Percentiles rank a stretch among this genome's conserved stretches.
Evolutionary conservation across 805 yeast genomes (phyloP).

Genomic region (Teunomyces kruisii): DNA sequence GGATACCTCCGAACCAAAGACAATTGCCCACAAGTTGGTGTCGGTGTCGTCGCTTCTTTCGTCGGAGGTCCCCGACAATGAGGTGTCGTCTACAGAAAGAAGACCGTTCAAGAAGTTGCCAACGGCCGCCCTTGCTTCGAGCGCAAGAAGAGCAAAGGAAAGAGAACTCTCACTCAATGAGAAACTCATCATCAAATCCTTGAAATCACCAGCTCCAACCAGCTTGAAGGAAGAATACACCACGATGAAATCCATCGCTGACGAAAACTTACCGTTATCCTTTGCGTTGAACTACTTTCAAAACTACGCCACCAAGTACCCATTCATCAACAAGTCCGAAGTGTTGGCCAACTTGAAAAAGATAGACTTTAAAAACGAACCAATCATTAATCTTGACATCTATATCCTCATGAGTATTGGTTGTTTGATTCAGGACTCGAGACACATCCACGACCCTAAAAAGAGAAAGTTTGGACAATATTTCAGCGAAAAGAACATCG

Average conservation of each 20-base stretch:
- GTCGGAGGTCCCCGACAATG: constrained; percentile 9
- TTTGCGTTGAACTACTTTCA: constrained; percentile 37
- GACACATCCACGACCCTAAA: constrained; percentile 15
- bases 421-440: constrained; percentile 34
- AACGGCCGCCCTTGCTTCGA: constrained; percentile 7
- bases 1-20: constrained; percentile 2
- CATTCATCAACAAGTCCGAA: constrained; percentile 27
- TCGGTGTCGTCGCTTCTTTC: constrained; percentile 23
- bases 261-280: constrained; percentile 27
- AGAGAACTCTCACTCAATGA: constrained; percentile 4
- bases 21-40: constrained; percentile 19
- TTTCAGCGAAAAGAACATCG: constrained; percentile 33
- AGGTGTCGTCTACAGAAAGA: not conserved
- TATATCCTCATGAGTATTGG: constrained; percentile 41
- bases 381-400: constrained; percentile 37
- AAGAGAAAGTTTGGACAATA: constrained; percentile 20
- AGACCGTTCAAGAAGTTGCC: constrained; percentile 6
- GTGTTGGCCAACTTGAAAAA: constrained; percentile 21
- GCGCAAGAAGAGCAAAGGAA: constrained; percentile 9
- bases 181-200: constrained; percentile 4
- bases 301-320: constrained; percentile 36
- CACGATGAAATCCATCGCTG: constrained; percentile 31
- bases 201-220: constrained; percentile 2
- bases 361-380: constrained; percentile 33
- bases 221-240: constrained; percentile 32